Percentiles rank a stretch among this genome's conserved stretches.
Evolutionary conservation across 331 rosid genomes (phyloP).

Genomic region (Quercus tomentella): DNA sequence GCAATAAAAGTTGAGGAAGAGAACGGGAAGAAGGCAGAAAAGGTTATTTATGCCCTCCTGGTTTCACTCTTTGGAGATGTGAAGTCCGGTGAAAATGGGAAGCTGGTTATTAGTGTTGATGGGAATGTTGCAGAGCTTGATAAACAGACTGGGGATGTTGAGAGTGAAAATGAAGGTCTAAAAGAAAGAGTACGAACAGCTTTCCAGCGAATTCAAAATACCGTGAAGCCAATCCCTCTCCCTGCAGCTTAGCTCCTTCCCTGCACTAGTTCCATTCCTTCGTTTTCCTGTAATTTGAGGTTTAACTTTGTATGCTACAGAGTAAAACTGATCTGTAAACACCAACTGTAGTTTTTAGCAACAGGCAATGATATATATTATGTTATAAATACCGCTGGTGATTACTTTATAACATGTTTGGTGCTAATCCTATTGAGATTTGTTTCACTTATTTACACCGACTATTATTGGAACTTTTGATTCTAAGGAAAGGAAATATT

Average conservation of each 20-base stretch:
- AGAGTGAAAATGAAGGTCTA: conserved; percentile 82
- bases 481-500: no score
- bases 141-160: conserved; percentile 81
- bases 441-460: neutral
- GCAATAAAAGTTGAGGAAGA: conserved; percentile 61
- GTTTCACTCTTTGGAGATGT: conserved; percentile 79
- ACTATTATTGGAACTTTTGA: no score
- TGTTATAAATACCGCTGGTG: neutral
- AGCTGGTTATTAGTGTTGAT: conserved; percentile 77
- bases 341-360: neutral
- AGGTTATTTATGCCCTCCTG: conserved; percentile 68
- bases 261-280: neutral
- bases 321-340: neutral
- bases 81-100: conserved; percentile 73
- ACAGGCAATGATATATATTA: neutral
- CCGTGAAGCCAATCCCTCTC: conserved; percentile 80
- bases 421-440: neutral
- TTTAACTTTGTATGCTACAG: neutral
- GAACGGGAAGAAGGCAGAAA: conserved; percentile 63
- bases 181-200: conserved; percentile 79
- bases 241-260: conserved; percentile 31
- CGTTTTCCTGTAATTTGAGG: neutral
- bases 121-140: conserved; percentile 76
- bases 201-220: conserved; percentile 64
- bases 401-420: neutral